Percentiles rank a stretch among this genome's conserved stretches.
These are phyloP conservation scores for Gonium pectorale DNA, from an alignment of 139 green algal species.

Conservation along the genomic window DNA sequence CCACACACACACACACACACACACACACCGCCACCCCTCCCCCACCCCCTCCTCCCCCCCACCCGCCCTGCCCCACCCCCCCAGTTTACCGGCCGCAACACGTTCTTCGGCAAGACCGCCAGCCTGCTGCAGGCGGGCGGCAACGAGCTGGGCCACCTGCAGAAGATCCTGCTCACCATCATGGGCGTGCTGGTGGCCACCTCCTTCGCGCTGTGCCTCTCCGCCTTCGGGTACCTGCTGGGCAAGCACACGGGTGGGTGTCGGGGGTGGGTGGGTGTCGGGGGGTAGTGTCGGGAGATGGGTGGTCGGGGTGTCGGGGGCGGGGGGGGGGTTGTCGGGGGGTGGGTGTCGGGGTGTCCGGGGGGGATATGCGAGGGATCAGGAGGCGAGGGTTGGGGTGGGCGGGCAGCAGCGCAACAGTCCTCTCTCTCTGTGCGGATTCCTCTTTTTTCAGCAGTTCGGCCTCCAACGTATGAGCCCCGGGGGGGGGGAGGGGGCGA, in stretches of 20 bases:
- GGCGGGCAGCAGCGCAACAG: too few species aligned
- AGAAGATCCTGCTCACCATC: constrained; percentile 84
- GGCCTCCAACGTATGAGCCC: too few species aligned
- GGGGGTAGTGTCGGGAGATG: not conserved
- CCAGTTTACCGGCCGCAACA: constrained; percentile 79
- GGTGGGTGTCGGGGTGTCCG: too few species aligned
- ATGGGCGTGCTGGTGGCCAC: constrained; percentile 77
- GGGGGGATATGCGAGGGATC: too few species aligned
- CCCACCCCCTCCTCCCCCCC: not conserved
- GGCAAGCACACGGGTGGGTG: constrained; percentile 38
- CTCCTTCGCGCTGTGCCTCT: constrained; percentile 78
- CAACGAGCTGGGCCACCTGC: constrained; percentile 74
- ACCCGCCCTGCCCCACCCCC: not conserved
- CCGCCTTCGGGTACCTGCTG: constrained; percentile 76
- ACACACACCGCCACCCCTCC: too few species aligned
- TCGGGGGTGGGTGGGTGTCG: not conserved
- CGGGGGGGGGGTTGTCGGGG: not conserved
- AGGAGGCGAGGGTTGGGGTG: too few species aligned
- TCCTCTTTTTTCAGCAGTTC: too few species aligned
- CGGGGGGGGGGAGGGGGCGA: too few species aligned
- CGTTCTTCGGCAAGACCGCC: constrained; percentile 92
- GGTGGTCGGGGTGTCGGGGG: not conserved
- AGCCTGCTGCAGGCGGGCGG: constrained; percentile 72
- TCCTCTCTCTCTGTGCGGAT: too few species aligned
- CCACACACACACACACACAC: too few species aligned